These are phyloP conservation scores for Amoeboradix gromovi DNA, from an alignment of 371 early-diverging fungal genomes.

Conservation along the genomic window DNA sequence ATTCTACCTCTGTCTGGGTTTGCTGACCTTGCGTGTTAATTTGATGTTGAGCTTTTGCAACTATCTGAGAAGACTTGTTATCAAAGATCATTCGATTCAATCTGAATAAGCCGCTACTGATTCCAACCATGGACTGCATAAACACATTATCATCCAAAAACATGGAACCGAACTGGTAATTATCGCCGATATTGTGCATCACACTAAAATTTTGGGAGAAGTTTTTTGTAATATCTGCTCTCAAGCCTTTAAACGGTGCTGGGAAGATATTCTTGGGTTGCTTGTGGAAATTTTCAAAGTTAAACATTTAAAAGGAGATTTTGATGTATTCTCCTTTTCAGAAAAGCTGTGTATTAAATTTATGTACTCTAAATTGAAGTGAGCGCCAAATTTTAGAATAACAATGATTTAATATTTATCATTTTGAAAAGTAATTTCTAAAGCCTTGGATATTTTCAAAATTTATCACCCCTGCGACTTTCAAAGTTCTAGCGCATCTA, in stretches of 20 bases:
- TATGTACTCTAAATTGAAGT: too few relatives aligned
- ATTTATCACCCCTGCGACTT: too few relatives aligned
- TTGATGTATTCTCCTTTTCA: too few relatives aligned
- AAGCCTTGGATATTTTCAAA: too few relatives aligned
- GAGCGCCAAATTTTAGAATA: too few relatives aligned
- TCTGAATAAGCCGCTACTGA: background rate
- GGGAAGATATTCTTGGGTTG: background rate
- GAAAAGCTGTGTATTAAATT: too few relatives aligned
- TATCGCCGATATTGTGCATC: background rate
- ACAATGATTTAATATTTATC: too few relatives aligned
- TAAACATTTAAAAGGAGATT: too few relatives aligned
- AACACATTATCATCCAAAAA: background rate
- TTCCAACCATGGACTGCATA: background rate
- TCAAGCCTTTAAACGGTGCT: background rate
- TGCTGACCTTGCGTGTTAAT: background rate
- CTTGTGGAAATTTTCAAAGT: background rate
- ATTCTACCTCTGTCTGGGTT: background rate
- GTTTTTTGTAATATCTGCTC: background rate
- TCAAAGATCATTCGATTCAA: background rate
- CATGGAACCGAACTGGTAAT: background rate
- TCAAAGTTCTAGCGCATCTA: background rate
- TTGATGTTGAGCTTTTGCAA: background rate
- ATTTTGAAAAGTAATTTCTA: too few relatives aligned
- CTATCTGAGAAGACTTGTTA: background rate
- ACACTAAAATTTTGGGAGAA: background rate